Evolutionary conservation across 257 asterid species (phyloP), one percentile per base, ranked within the genome.

Genomic region (Knoxia roxburghii): DNA sequence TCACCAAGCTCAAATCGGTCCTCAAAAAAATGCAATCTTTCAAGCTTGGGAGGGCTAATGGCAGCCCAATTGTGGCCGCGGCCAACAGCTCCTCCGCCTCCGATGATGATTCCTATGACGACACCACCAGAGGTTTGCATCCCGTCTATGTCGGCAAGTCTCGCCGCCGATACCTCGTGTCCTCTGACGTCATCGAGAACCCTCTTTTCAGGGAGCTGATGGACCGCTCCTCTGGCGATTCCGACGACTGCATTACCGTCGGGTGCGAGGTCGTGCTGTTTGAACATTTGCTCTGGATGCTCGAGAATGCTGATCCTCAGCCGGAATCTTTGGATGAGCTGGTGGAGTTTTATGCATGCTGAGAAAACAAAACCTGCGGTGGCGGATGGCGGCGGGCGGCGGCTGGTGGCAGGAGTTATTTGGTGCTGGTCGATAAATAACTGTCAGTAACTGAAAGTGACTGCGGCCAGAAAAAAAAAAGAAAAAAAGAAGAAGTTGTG

Each of bases 61-160:
- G 77, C 51, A 77, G 78, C 76, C 68, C 94, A 39, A 77, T 78
- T 52, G 76, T 59, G 4, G 77, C 76, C 53, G 64, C 52, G 68
- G 64, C 26, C 67, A 18, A 15, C 15, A 69, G 72, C 60, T 75
- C 72, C 70, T 61, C 71, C 51, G 72, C 72, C 68, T 61, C 46
- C 52, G 43, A 37, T 67, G 68, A 78, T 3, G 68, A 68, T 6
- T 1, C 24, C 40, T 33, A 13, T 26, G 26, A 52, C 46, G 1
- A 32, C 60, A 30, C 14, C 17, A 57, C 61, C 69, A 24, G 65
- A 60, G 87, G 80, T 67, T 82, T 85, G 60, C 88, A 81, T 67
- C 75, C 96, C 0, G 99, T 93, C 53, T 93, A 80, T 78, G 99
- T 93, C 26, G 99, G 99, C 0, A 93, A 93, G 70, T 88, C 99